Evolutionary conservation across 495 filamentous ascomycete genomes (phyloP), one percentile per base, ranked within the genome.

Genomic region (Saxophila tyrrhenica): DNA sequence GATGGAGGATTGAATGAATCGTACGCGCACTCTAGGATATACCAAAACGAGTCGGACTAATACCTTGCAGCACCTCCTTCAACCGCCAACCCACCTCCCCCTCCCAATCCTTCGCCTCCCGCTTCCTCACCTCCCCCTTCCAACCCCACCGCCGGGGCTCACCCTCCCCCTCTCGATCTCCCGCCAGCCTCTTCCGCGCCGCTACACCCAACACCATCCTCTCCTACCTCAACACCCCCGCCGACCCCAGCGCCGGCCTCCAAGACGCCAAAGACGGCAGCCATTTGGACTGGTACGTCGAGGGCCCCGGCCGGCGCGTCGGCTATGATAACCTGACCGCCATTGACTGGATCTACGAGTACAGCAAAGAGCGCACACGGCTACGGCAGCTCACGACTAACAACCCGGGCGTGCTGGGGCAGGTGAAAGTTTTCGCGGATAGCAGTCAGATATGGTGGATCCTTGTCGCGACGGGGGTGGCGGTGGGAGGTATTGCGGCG

Each of bases 291-390:
- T 96, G 91, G 92, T 86, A 92, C 67, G 78, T 85, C 39, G 90
- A 96, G 69, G 89, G 87, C 3, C 89, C 88, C 3, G 92, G 92
- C 1, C 78, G 90, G 48, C 81, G 92, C 62, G 89, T 96, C 23
- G 89, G 85, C 48, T 98, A 98, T 69, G 92, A 95, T 61, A 86
- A 98, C 71, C 76, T 96, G 63, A 96, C 94, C 15, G 92, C 94
- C 15, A 98, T 98, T 67, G 92, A 98, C 72, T 98, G 92, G 92
- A 97, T 96, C 61, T 97, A 95, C 65, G 92, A 98, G 69, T 95
- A 98, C 66, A 92, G 89, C 22, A 96, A 96, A 68, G 92, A 98
- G 69, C 78, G 92, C 17, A 88, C 95, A 67, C 79, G 92, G 41
- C 78, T 92, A 59, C 77, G 88, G 9, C 73, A 85, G 16, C 73